Conservation (phyloP, 1,139 yeast genomes). For the Pichia sp. region DNA sequence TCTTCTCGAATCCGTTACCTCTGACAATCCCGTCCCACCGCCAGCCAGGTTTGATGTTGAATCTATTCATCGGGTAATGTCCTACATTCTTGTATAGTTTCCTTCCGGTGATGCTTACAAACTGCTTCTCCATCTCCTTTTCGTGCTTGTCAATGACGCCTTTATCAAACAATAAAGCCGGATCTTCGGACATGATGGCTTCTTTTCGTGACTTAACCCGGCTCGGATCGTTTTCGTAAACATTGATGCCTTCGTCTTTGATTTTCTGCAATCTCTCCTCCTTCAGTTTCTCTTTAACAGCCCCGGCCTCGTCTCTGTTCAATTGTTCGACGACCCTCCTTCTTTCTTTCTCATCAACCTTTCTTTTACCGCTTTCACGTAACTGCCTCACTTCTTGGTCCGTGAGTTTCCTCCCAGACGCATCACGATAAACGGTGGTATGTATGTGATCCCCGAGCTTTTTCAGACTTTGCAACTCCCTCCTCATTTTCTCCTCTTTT, state of each 20-base stretch:
- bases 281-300: conserved; percentile 7
- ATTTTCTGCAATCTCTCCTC: conserved; percentile 15
- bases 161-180: conserved; percentile 48
- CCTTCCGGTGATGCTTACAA: conserved; percentile 39
- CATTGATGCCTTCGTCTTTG: conserved; percentile 29
- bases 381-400: not conserved
- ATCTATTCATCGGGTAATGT: conserved; percentile 62
- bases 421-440: conserved; percentile 56
- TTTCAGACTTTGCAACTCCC: conserved; percentile 18
- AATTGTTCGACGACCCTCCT: conserved; percentile 39
- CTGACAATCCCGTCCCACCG: conserved; percentile 95
- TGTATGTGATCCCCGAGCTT: not conserved
- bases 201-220: conserved; percentile 37
- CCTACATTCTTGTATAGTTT: conserved; percentile 43
- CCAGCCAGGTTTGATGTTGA: conserved; percentile 71
- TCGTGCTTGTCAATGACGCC: conserved; percentile 18
- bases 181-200: conserved; percentile 59
- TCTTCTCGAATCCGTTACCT: conserved; percentile 81
- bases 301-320: conserved; percentile 29
- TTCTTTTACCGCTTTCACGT: not conserved
- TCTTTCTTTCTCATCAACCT: conserved; percentile 35
- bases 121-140: conserved; percentile 13
- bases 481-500: conserved; percentile 24
- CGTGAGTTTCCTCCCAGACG: conserved; percentile 41
- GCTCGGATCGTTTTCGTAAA: conserved; percentile 38